Conservation (phyloP, 352 stramenopile genomes). For the Globisporangium nagaii region DNA sequence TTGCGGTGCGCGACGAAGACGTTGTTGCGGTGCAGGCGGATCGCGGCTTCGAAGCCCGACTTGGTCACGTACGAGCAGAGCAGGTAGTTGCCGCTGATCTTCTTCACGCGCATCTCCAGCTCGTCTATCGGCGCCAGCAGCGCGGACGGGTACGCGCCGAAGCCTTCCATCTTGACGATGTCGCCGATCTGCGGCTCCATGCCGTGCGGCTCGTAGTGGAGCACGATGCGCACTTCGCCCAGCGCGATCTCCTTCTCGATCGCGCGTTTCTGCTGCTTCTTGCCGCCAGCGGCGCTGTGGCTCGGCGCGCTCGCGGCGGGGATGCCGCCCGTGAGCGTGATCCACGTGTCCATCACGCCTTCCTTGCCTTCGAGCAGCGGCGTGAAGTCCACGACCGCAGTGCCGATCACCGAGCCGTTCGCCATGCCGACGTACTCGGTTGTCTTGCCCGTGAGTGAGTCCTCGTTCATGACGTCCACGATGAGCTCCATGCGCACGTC, state of each 20-base stretch:
- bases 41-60: slow-evolving; percentile 50
- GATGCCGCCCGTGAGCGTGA: slow-evolving; percentile 53
- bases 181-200: slow-evolving; percentile 72
- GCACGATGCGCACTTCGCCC: slow-evolving; percentile 65
- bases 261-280: slow-evolving; percentile 24
- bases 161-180: slow-evolving; percentile 74
- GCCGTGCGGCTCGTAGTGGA: slow-evolving; percentile 76
- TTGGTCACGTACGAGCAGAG: slow-evolving; percentile 67
- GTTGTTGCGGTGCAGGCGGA: slow-evolving; percentile 73
- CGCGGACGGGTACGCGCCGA: slow-evolving; percentile 64
- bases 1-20: slow-evolving; percentile 73
- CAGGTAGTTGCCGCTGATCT: slow-evolving; percentile 72
- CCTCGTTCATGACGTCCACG: slow-evolving; percentile 80
- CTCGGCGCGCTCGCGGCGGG: slow-evolving; percentile 8
- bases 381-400: slow-evolving; percentile 62
- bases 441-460: slow-evolving; percentile 68
- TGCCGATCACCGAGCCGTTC: slow-evolving; percentile 73
- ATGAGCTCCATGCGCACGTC: slow-evolving; percentile 68
- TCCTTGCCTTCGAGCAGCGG: slow-evolving; percentile 68
- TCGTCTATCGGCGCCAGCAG: slow-evolving; percentile 58
- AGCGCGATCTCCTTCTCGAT: slow-evolving; percentile 42
- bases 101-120: slow-evolving; percentile 75
- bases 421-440: slow-evolving; percentile 75
- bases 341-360: slow-evolving; percentile 74
- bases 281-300: slow-evolving; percentile 14